phyloP scores from a whole-genome alignment of 2,329 filamentous ascomycete species.

The Diaporthe capsici region DNA sequence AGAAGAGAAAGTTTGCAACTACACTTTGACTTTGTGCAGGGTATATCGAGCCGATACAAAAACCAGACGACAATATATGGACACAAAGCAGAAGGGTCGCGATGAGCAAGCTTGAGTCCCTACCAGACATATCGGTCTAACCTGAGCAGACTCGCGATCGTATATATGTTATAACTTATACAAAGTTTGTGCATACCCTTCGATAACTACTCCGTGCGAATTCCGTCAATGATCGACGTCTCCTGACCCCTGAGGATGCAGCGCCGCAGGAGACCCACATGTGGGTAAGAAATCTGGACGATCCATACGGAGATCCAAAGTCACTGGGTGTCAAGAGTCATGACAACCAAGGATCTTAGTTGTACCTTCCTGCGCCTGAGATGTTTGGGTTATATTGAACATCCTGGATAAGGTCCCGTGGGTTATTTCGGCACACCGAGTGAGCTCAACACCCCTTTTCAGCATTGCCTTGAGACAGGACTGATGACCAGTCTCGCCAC shows the following conservation, averaged over 20 bases:
- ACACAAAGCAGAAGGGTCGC: neutral
- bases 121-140: neutral
- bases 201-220: neutral
- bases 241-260: conserved; percentile 15
- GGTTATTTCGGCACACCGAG: neutral
- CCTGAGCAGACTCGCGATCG: neutral
- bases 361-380: neutral
- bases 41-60: neutral
- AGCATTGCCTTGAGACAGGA: neutral
- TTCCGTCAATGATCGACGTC: neutral
- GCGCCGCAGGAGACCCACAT: neutral
- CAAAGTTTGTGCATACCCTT: neutral
- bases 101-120: neutral
- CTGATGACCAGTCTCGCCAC: neutral
- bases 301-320: neutral
- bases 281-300: neutral
- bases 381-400: conserved; percentile 1
- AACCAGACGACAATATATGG: neutral
- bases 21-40: neutral
- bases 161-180: conserved; percentile 2
- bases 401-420: neutral
- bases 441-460: neutral
- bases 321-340: neutral
- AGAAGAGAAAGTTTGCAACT: neutral
- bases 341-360: neutral